Evolutionary conservation across 2,329 filamentous ascomycete species (phyloP), one percentile per base, ranked within the genome.

Genomic region (Exophiala alcalophila): DNA sequence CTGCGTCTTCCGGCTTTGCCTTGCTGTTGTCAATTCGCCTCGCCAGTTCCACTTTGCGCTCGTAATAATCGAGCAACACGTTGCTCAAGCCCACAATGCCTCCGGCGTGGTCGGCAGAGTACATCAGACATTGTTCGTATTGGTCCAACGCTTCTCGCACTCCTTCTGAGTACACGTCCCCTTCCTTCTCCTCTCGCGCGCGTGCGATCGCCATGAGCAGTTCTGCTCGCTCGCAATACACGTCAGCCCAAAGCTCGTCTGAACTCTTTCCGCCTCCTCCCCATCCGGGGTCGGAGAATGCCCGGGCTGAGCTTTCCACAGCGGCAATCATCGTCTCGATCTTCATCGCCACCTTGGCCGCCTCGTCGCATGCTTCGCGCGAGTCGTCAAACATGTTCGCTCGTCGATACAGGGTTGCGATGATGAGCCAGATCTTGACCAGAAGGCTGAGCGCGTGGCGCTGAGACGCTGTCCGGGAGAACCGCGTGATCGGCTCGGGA

Each of bases 341-440:
- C 0, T 67, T 70, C 52, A 83, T 74, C 2, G 88, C 81, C 24
- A 95, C 74, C 59, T 85, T 86, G 46, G 80, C 74, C 1, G 91
- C 92, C 69, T 97, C 92, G 8, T 80, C 75, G 19, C 90, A 78
- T 5, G 91, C 88, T 38, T 83, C 86, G 55, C 78, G 79, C 9
- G 86, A 81, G 61, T 97, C 91, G 14, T 90, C 83, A 41, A 80
- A 79, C 69, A 94, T 80, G 6, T 77, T 78, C 5, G 91, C 87
- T 39, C 88, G 79, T 19, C 88, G 80, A 61, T 97, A 98, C 52
- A 97, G 82, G 0, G 84, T 84, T 2, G 88, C 84, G 49, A 96
- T 88, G 60, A 92, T 84, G 6, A 96, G 72, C 92, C 92, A 98
- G 21, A 96, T 81, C 53, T 83, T 84, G 14, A 89, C 71, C 11